A percentile compares a stretch with the other conserved stretches of the same genome.
Conservation (phyloP, 2,329 filamentous ascomycete species). For the Xenosphaeropsis pyriputrescens region DNA sequence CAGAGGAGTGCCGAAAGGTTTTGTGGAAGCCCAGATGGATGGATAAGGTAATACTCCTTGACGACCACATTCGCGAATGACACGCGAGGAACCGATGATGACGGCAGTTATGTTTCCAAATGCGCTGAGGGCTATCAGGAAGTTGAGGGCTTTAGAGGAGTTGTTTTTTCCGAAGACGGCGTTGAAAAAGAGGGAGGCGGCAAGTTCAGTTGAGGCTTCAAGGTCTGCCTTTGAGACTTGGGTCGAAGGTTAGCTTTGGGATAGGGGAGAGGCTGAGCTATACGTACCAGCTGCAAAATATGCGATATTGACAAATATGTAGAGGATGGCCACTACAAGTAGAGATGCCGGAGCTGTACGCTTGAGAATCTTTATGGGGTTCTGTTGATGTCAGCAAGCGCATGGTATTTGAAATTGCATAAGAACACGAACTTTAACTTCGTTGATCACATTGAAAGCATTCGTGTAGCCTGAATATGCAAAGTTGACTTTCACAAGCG, state of each 20-base stretch:
- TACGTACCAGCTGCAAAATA: slow-evolving; percentile 38
- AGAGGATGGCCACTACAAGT: slow-evolving; percentile 34
- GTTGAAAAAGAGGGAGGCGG: slow-evolving; percentile 42
- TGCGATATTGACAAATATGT: slow-evolving; percentile 43
- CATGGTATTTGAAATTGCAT: background rate
- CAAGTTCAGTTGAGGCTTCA: slow-evolving; percentile 33
- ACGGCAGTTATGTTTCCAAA: slow-evolving; percentile 45
- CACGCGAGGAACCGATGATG: slow-evolving; percentile 35
- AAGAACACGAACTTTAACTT: slow-evolving; percentile 28
- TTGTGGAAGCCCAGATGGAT: slow-evolving; percentile 40
- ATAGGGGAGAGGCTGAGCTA: background rate
- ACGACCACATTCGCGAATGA: slow-evolving; percentile 45
- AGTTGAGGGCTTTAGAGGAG: slow-evolving; percentile 37
- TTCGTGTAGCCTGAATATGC: slow-evolving; percentile 43
- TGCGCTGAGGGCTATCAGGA: slow-evolving; percentile 38
- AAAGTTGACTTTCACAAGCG: slow-evolving; percentile 42
- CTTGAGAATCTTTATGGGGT: slow-evolving; percentile 39
- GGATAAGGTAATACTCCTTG: slow-evolving; percentile 48
- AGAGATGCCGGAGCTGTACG: slow-evolving; percentile 33
- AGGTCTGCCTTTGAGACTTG: slow-evolving; percentile 36
- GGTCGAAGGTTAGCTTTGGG: too few species aligned
- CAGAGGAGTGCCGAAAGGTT: slow-evolving; percentile 44
- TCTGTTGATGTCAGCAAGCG: slow-evolving; percentile 17
- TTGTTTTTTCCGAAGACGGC: slow-evolving; percentile 35
- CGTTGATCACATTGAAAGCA: slow-evolving; percentile 46